Evolutionary conservation across 805 yeast species (phyloP).

Genomic region (Metschnikowia baotianmanensis): DNA sequence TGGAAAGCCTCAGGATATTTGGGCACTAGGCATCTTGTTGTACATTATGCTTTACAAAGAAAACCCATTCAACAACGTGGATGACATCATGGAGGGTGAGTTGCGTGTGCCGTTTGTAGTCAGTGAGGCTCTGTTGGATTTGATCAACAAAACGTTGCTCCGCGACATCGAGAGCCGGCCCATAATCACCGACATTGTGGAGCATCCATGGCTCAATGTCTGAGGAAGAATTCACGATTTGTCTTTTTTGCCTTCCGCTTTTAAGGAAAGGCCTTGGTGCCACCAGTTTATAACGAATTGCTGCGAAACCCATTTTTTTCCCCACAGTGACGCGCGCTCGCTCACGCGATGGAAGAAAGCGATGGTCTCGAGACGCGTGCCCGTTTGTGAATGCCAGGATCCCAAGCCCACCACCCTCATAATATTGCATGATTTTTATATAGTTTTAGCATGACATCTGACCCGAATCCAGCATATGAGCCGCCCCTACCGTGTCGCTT

Average conservation of each 20-base stretch:
- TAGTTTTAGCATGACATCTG: not conserved
- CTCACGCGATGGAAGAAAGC: no score
- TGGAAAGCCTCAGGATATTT: slow-evolving; percentile 93
- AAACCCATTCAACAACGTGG: slow-evolving; percentile 93
- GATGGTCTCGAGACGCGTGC: no score
- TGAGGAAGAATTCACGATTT: no score
- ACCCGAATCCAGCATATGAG: not conserved
- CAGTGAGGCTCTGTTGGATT: slow-evolving; percentile 56
- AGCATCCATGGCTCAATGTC: slow-evolving; percentile 61
- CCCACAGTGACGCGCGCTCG: no score
- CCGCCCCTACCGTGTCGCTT: slow-evolving; percentile 3
- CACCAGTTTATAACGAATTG: no score
- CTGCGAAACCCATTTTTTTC: no score
- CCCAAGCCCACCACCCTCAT: not conserved
- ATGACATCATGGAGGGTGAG: slow-evolving; percentile 91
- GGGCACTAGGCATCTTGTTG: slow-evolving; percentile 92
- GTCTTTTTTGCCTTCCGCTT: no score
- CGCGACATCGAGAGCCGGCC: slow-evolving; percentile 69
- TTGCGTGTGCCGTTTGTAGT: slow-evolving; percentile 66
- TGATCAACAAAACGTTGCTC: slow-evolving; percentile 66
- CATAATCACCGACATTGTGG: slow-evolving; percentile 63
- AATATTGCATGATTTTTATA: not conserved
- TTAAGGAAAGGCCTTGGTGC: no score
- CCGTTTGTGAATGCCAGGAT: no score
- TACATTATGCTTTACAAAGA: slow-evolving; percentile 91